These are phyloP conservation scores for Persicaria tinctoria DNA, from an alignment of 148 eudicot genomes.

Conservation along the genomic window DNA sequence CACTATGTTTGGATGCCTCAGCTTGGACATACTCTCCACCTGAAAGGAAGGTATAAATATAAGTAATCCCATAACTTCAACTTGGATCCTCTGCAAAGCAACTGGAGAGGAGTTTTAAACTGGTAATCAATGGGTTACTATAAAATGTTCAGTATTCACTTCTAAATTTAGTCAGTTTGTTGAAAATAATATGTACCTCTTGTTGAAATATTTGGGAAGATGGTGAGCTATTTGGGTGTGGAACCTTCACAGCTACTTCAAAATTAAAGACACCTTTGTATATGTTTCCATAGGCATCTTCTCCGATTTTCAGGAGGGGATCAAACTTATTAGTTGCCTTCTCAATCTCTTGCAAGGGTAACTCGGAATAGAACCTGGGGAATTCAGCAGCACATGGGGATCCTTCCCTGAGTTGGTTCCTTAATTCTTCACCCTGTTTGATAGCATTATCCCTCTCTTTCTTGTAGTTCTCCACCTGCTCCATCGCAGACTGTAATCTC, in stretches of 20 bases:
- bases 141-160: neutral
- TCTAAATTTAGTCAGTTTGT: neutral
- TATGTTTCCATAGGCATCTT: conserved; percentile 73
- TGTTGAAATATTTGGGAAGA: conserved; percentile 67
- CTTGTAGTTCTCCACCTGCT: conserved; percentile 51
- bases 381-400: conserved; percentile 25
- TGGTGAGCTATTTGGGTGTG: conserved; percentile 44
- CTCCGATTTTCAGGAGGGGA: conserved; percentile 59
- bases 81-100: neutral
- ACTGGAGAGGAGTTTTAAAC: too few relatives aligned
- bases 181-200: conserved; percentile 41
- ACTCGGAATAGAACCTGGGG: conserved; percentile 41
- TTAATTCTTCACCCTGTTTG: conserved; percentile 39
- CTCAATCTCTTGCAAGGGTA: conserved; percentile 60
- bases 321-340: conserved; percentile 57
- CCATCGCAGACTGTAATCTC: conserved; percentile 56
- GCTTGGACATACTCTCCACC: conserved; percentile 53
- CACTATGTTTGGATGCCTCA: conserved; percentile 83
- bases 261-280: conserved; percentile 58
- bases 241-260: conserved; percentile 70
- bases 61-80: neutral
- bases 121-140: neutral
- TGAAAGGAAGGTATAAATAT: conserved; percentile 22
- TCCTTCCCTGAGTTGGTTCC: conserved; percentile 29
- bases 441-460: conserved; percentile 62